A percentile compares a stretch with the other conserved stretches of the same genome.
phyloP scores from a whole-genome alignment of 345 rosid genomes.

The Lepidium sativum region DNA sequence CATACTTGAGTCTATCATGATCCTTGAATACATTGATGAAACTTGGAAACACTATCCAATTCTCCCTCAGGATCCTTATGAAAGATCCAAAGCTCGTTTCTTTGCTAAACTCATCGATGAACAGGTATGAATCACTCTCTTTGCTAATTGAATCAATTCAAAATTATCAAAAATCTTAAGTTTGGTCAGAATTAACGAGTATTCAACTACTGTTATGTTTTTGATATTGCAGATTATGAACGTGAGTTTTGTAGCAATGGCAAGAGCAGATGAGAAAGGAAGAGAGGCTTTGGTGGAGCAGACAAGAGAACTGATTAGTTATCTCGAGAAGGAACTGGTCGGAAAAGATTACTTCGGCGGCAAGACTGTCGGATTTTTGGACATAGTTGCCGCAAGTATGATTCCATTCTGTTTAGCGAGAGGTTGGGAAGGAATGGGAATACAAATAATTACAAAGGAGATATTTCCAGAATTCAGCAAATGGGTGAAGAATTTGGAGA shows the following conservation, averaged over 20 bases:
- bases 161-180: not conserved
- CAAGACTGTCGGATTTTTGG: slow-evolving; percentile 25
- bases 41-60: slow-evolving; percentile 35
- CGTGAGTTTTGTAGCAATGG: not conserved
- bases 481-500: slow-evolving; percentile 13
- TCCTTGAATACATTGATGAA: slow-evolving; percentile 44
- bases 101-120: slow-evolving; percentile 33
- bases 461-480: slow-evolving; percentile 10
- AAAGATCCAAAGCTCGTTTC: slow-evolving; percentile 35
- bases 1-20: slow-evolving; percentile 30
- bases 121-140: slow-evolving; percentile 7
- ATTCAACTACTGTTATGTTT: not conserved
- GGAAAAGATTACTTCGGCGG: slow-evolving; percentile 39
- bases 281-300: slow-evolving; percentile 15
- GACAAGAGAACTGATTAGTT: slow-evolving; percentile 11
- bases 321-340: slow-evolving; percentile 30
- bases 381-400: slow-evolving; percentile 17
- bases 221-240: not conserved
- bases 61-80: slow-evolving; percentile 36
- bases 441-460: slow-evolving; percentile 18
- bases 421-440: slow-evolving; percentile 20
- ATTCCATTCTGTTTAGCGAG: slow-evolving; percentile 27
- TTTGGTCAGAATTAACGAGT: not conserved
- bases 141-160: not conserved
- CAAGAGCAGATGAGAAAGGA: slow-evolving; percentile 14